phyloP scores from a whole-genome alignment of 345 rosid genomes.

The Hypericum perforatum region DNA sequence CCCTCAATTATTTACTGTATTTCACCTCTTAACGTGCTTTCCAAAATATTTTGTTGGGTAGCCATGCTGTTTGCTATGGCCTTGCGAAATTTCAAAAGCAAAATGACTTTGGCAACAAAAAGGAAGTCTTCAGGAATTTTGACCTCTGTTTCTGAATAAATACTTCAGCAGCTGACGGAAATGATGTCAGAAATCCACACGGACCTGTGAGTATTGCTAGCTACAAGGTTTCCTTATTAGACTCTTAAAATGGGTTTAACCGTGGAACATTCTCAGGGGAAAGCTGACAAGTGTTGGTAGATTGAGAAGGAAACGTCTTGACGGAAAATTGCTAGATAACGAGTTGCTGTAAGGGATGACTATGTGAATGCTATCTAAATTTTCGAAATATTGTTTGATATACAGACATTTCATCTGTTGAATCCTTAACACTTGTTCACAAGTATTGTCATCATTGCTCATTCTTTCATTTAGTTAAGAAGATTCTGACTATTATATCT shows the following conservation, averaged over 20 bases:
- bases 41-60: slow-evolving; percentile 48
- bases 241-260: slow-evolving; percentile 12
- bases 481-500: no score
- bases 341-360: background rate
- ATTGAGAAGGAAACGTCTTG: slow-evolving; percentile 65
- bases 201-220: slow-evolving; percentile 47
- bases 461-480: no score
- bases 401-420: background rate
- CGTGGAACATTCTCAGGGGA: slow-evolving; percentile 38
- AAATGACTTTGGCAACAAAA: slow-evolving; percentile 50
- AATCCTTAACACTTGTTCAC: no score
- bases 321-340: slow-evolving; percentile 66
- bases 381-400: background rate
- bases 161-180: slow-evolving; percentile 48
- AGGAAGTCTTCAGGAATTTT: slow-evolving; percentile 71
- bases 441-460: no score
- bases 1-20: background rate
- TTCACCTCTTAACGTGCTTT: slow-evolving; percentile 17
- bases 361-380: background rate
- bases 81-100: slow-evolving; percentile 54
- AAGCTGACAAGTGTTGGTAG: slow-evolving; percentile 48
- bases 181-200: slow-evolving; percentile 57
- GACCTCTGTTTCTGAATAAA: slow-evolving; percentile 58
- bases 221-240: slow-evolving; percentile 9
- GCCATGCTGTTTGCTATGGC: slow-evolving; percentile 50